Conservation (phyloP, 2,329 filamentous ascomycete species). For the Pezizomycotina sp. region DNA sequence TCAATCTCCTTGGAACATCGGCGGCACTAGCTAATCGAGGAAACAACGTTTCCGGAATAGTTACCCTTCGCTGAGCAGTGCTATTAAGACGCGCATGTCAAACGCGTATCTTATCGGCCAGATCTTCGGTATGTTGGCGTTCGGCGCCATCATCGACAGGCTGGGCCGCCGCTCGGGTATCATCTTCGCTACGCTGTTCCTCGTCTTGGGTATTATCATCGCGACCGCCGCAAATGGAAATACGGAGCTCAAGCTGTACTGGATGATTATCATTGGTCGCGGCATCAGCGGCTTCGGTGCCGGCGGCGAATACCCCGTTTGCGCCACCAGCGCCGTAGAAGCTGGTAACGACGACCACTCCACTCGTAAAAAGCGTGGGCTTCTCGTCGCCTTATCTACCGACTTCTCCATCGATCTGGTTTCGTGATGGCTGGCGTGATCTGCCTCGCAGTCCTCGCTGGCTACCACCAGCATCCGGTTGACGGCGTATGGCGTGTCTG, state of each 20-base stretch:
- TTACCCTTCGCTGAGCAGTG: slow-evolving; percentile 31
- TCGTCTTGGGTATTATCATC: slow-evolving; percentile 35
- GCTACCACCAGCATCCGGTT: slow-evolving; percentile 20
- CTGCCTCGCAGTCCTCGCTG: slow-evolving; percentile 24
- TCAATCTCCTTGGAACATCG: too few species aligned
- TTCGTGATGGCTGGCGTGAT: slow-evolving; percentile 24
- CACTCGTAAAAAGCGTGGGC: slow-evolving; percentile 23
- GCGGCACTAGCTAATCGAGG: too few species aligned
- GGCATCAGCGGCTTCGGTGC: slow-evolving; percentile 33
- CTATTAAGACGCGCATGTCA: slow-evolving; percentile 37
- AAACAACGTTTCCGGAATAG: too few species aligned
- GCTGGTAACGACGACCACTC: slow-evolving; percentile 24
- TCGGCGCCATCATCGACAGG: slow-evolving; percentile 37
- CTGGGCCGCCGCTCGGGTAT: slow-evolving; percentile 37
- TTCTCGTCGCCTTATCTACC: slow-evolving; percentile 24
- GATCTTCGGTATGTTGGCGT: slow-evolving; percentile 41
- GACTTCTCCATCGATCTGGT: slow-evolving; percentile 25
- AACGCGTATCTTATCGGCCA: slow-evolving; percentile 42
- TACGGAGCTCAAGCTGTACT: slow-evolving; percentile 32
- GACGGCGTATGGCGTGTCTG: slow-evolving; percentile 32
- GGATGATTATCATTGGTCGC: slow-evolving; percentile 36
- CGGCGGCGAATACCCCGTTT: slow-evolving; percentile 30
- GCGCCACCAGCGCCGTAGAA: slow-evolving; percentile 23
- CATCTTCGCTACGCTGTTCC: slow-evolving; percentile 33
- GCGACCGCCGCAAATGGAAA: slow-evolving; percentile 34